phyloP scores from a whole-genome alignment of 2,329 filamentous ascomycete genomes.

The Pseudohalonectria lignicola region DNA sequence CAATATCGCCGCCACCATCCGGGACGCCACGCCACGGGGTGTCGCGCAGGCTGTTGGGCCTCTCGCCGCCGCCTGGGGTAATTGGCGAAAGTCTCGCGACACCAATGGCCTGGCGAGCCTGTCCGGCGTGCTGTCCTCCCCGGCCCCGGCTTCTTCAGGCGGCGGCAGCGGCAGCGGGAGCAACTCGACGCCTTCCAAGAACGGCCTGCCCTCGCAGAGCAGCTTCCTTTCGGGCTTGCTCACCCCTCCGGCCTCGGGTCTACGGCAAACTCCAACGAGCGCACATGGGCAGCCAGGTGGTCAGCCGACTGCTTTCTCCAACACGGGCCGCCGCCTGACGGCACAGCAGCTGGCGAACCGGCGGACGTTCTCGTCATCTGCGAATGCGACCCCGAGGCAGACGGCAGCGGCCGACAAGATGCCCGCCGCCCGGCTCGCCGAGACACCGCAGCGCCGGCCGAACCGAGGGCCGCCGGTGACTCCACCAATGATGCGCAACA shows the following conservation, averaged over 20 bases:
- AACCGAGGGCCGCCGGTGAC: slow-evolving; percentile 34
- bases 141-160: no score
- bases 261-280: slow-evolving; percentile 48
- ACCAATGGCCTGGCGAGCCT: slow-evolving; percentile 30
- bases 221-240: slow-evolving; percentile 67
- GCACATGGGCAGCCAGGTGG: slow-evolving; percentile 12
- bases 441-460: slow-evolving; percentile 31
- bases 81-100: slow-evolving; percentile 68
- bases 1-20: slow-evolving; percentile 66
- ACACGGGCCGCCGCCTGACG: slow-evolving; percentile 47
- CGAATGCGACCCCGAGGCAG: slow-evolving; percentile 11
- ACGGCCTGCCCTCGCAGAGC: slow-evolving; percentile 38
- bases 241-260: slow-evolving; percentile 74
- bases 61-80: slow-evolving; percentile 86
- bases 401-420: slow-evolving; percentile 25
- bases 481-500: slow-evolving; percentile 49
- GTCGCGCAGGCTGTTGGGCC: slow-evolving; percentile 58
- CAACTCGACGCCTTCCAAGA: slow-evolving; percentile 50
- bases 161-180: slow-evolving; percentile 18
- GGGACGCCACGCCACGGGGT: slow-evolving; percentile 67
- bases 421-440: slow-evolving; percentile 17
- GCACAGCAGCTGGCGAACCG: slow-evolving; percentile 33
- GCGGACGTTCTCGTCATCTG: slow-evolving; percentile 2
- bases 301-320: slow-evolving; percentile 51
- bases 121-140: slow-evolving; percentile 33